Conservation (phyloP, 1,284 basidiomycete genomes). For the Cryptococcus floricola region DNA sequence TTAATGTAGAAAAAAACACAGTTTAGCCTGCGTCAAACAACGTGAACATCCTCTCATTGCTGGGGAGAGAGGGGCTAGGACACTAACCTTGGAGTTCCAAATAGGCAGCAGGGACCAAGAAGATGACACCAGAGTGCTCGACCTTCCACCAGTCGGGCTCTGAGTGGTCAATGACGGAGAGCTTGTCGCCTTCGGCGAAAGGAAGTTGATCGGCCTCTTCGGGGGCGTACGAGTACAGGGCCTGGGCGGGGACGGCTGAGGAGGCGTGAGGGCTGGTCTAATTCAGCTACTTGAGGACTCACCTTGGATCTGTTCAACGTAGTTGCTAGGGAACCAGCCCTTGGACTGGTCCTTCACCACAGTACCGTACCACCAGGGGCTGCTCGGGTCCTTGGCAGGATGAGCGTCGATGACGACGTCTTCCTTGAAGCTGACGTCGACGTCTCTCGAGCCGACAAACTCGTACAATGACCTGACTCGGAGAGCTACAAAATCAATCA, state of each 20-base stretch:
- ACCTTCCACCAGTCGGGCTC: constrained; percentile 93
- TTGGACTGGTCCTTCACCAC: constrained; percentile 62
- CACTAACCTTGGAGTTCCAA: constrained; percentile 85
- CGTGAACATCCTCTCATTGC: constrained; percentile 45
- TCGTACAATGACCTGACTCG: constrained; percentile 74
- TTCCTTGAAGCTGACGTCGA: constrained; percentile 80
- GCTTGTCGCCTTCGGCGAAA: constrained; percentile 70
- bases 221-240: constrained; percentile 72
- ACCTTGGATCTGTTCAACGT: constrained; percentile 73
- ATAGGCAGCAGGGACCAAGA: constrained; percentile 84
- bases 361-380: constrained; percentile 88
- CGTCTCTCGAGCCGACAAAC: constrained; percentile 77
- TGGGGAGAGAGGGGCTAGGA: constrained; percentile 46
- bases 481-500: constrained; percentile 51
- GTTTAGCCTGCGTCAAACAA: constrained; percentile 40
- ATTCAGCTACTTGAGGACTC: constrained; percentile 39
- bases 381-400: constrained; percentile 69
- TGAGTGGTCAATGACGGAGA: constrained; percentile 71
- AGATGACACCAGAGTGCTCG: constrained; percentile 73
- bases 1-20: constrained; percentile 20
- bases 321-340: constrained; percentile 89
- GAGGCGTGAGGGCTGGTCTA: background rate
- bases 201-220: constrained; percentile 70
- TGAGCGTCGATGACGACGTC: constrained; percentile 75
- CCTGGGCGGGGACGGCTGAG: constrained; percentile 61